These are phyloP conservation scores for Penicillium odoratum DNA, from an alignment of 495 filamentous ascomycete genomes.

Conservation along the genomic window DNA sequence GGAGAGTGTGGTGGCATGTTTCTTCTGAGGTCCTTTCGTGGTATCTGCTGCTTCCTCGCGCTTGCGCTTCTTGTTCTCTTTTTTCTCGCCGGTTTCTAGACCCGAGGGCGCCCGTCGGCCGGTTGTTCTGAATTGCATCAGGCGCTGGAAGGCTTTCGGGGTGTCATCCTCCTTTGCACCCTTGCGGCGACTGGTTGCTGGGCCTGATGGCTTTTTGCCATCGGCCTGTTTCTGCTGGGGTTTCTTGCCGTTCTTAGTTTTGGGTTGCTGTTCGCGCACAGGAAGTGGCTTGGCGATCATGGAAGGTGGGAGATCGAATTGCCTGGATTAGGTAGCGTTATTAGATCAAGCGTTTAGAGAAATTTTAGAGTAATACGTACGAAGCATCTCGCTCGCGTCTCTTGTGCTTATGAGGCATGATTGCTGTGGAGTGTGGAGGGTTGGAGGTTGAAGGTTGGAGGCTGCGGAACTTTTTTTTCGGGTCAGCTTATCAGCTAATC, in stretches of 20 bases:
- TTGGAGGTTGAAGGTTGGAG: conserved; percentile 11
- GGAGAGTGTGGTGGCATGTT: neutral
- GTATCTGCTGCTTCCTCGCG: conserved; percentile 19
- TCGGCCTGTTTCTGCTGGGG: neutral
- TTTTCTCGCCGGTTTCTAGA: conserved; percentile 64
- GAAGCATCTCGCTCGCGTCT: conserved; percentile 50
- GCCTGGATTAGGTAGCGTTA: conserved; percentile 22
- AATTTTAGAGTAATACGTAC: conserved; percentile 24
- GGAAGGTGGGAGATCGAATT: conserved; percentile 75
- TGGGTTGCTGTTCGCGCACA: conserved; percentile 41
- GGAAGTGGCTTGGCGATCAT: conserved; percentile 69
- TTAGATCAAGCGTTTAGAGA: conserved; percentile 4
- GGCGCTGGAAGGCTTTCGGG: conserved; percentile 77
- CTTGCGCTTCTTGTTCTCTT: conserved; percentile 53
- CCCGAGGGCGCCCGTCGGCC: conserved; percentile 59
- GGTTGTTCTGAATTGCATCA: conserved; percentile 66
- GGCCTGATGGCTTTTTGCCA: conserved; percentile 14
- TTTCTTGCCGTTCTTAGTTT: conserved; percentile 19
- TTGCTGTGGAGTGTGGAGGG: conserved; percentile 15
- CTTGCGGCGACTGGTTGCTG: conserved; percentile 39
- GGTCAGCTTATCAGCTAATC: conserved; percentile 18
- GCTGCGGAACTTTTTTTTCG: conserved; percentile 28
- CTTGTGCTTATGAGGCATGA: conserved; percentile 88
- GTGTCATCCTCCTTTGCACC: conserved; percentile 66
- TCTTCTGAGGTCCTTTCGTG: conserved; percentile 10